phyloP scores from a whole-genome alignment of 2,329 filamentous ascomycete species.

The Magnaporthiopsis rhizophila region DNA sequence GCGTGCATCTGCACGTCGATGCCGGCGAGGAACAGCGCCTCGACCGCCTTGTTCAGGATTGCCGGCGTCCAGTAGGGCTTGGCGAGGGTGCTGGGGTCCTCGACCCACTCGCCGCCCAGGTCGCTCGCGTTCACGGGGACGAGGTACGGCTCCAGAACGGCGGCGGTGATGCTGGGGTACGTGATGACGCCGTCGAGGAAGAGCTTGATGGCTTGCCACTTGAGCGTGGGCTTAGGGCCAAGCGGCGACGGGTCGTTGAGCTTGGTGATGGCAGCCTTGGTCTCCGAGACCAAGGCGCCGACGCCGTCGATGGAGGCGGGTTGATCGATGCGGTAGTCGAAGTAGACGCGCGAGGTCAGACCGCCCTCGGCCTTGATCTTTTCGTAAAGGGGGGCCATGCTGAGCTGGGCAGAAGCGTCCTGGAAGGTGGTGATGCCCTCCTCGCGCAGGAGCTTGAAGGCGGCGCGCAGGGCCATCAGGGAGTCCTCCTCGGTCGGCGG shows the following conservation, averaged over 20 bases:
- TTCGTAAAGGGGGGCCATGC: not conserved
- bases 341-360: slow-evolving; percentile 2
- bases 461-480: not conserved
- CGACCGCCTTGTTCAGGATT: not conserved
- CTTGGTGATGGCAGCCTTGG: not conserved
- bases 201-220: slow-evolving; percentile 3
- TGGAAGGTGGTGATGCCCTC: slow-evolving; percentile 4
- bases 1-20: slow-evolving; percentile 25
- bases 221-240: not conserved
- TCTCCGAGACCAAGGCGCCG: not conserved
- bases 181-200: slow-evolving; percentile 3
- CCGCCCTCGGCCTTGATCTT: slow-evolving; percentile 1
- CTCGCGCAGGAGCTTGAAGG: slow-evolving; percentile 5
- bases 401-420: not conserved
- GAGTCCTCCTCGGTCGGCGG: not conserved
- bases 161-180: not conserved
- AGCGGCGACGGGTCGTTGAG: not conserved
- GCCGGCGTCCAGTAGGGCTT: not conserved
- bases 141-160: slow-evolving; percentile 1
- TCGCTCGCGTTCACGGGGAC: not conserved
- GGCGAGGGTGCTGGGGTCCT: not conserved
- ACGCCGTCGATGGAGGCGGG: not conserved
- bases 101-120: not conserved
- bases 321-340: slow-evolving; percentile 1
- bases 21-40: not conserved